Evolutionary conservation across 345 rosid species (phyloP).

Genomic region (Mercurialis annua): DNA sequence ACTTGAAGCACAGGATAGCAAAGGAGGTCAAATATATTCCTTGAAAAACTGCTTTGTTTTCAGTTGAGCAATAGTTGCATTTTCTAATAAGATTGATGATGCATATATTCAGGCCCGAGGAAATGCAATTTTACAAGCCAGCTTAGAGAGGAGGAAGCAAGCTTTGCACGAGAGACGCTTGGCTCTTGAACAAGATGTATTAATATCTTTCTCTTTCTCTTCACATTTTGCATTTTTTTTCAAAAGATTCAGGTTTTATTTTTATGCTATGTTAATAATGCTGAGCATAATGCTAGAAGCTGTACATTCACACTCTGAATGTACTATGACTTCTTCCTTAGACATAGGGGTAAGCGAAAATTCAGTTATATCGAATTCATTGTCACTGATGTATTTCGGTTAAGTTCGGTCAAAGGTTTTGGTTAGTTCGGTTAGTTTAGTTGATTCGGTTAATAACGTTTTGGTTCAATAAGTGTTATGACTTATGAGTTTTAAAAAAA

Average conservation of each 20-base stretch:
- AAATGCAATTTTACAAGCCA: conserved; percentile 93
- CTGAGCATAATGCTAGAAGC: neutral
- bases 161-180: conserved; percentile 96
- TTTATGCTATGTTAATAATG: neutral
- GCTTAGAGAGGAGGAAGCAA: conserved; percentile 98
- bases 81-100: conserved; percentile 23
- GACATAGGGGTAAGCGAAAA: no score
- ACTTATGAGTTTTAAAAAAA: no score
- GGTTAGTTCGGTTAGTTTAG: no score
- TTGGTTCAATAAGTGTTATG: no score
- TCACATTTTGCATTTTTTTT: conserved; percentile 16
- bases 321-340: neutral
- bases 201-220: conserved; percentile 22
- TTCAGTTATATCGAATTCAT: no score
- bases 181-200: conserved; percentile 98
- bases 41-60: conserved; percentile 7
- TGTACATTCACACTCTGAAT: neutral
- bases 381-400: no score
- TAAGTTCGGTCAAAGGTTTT: no score
- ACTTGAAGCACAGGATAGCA: conserved; percentile 85
- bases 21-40: conserved; percentile 67
- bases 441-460: no score
- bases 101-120: conserved; percentile 71
- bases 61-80: conserved; percentile 13
- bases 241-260: conserved; percentile 5